phyloP scores from a whole-genome alignment of 2,329 filamentous ascomycete species.

The Xylaria arbuscula region DNA sequence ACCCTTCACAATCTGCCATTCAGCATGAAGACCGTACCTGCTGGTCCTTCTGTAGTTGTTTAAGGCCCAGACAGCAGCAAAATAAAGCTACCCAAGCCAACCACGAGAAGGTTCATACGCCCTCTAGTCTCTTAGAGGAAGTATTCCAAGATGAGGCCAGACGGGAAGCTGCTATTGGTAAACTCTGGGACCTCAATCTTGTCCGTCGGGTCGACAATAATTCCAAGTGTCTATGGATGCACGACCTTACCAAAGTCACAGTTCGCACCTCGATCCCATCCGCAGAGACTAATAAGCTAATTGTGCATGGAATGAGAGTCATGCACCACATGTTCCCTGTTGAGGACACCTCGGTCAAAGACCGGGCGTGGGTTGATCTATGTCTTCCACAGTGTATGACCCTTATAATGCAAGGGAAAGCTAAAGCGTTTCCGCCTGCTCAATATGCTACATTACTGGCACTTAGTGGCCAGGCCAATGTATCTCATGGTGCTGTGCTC shows the following conservation, averaged over 20 bases:
- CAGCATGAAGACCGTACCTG: neutral
- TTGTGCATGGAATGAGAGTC: neutral
- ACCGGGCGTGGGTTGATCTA: slow-evolving; percentile 13
- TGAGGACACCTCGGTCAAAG: slow-evolving; percentile 1
- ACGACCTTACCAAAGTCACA: slow-evolving; percentile 12
- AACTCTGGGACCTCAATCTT: slow-evolving; percentile 10
- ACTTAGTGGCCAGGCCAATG: slow-evolving; percentile 17
- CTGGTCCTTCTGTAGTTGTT: neutral
- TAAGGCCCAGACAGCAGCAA: neutral
- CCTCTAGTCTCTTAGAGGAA: slow-evolving; percentile 1
- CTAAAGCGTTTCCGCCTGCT: neutral
- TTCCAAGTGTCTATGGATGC: slow-evolving; percentile 10
- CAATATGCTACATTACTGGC: slow-evolving; percentile 1
- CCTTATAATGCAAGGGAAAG: slow-evolving; percentile 10
- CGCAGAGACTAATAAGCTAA: neutral
- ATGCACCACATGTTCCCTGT: slow-evolving; percentile 20
- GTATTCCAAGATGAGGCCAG: neutral
- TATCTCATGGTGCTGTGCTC: slow-evolving; percentile 10
- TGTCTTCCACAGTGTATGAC: slow-evolving; percentile 8
- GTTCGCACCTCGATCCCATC: slow-evolving; percentile 2
- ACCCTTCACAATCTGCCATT: neutral
- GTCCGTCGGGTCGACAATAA: slow-evolving; percentile 12
- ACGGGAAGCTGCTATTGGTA: slow-evolving; percentile 8
- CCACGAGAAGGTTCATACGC: neutral
- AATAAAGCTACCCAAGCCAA: neutral